Base-by-base conservation (phyloP, 352 stramenopile genomes). In the Phytophthora agathidicida region DNA sequence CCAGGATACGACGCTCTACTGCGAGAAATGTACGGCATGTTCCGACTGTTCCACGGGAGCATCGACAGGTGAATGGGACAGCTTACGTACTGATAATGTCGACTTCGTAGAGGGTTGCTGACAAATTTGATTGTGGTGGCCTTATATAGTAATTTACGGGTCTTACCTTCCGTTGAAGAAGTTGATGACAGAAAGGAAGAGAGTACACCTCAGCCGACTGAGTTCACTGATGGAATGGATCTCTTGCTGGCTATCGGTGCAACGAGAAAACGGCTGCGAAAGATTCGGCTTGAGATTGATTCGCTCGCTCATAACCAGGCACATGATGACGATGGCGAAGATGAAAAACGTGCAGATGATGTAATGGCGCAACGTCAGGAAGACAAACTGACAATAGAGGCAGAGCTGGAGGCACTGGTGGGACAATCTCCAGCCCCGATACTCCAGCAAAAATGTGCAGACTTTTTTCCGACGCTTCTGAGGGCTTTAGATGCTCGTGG, bases 31-130 rank as follows among this genome's bases (percentile, higher is more conserved):
- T 83, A 90, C 63, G 62, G 61, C 32, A 67, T 75, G 26, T 84
- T 90, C 30, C 56, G 77, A 7, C 51, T 88, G 14, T 84, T 90
- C 33, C 59, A 87, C 44, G 77, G 75, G 1, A 70, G 42, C n/a
- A 71, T 90, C 35, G 72, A 83, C 16, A 69, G 57, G 62, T 85
- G 52, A 8, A 30, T n/a, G n/a, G n/a, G n/a, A n/a, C n/a, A n/a
- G n/a, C n/a, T 39, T 35, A 3, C 35, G 16, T 19, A 8, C 26
- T 5, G 11, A 20, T 27, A 1, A 43, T 53, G 10, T 13, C 22
- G 26, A 43, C 35, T 9, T 3, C 8, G 26, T 41, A 27, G 22
- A 17, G 19, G 20, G 32, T 53, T 31, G 26, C 27, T 39, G 11
- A 44, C 8, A 14, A 2, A 14, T 54, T 36, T 7, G 7, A 8